Percentiles rank a stretch among this genome's conserved stretches.
Evolutionary conservation across 1,284 basidiomycete species (phyloP).

Genomic region (Heimioporus retisporus): DNA sequence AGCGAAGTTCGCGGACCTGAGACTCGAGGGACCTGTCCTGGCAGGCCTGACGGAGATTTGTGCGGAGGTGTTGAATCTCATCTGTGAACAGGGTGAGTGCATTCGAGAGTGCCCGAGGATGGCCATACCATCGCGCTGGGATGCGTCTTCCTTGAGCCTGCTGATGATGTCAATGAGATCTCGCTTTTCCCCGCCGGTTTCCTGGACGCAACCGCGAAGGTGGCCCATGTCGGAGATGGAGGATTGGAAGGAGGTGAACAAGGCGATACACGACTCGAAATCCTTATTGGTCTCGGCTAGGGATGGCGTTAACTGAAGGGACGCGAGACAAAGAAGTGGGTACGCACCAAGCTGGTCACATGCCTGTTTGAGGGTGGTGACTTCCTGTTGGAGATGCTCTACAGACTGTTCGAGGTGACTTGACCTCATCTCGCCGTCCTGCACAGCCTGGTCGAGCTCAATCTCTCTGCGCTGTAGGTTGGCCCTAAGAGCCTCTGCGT

Average conservation of each 20-base stretch:
- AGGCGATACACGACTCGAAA: constrained; percentile 64
- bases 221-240: constrained; percentile 70
- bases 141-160: constrained; percentile 75
- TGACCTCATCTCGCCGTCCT: constrained; percentile 71
- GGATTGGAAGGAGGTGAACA: constrained; percentile 63
- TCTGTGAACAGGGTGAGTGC: constrained; percentile 51
- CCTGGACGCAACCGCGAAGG: constrained; percentile 69
- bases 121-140: constrained; percentile 71
- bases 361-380: constrained; percentile 64
- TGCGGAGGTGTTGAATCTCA: constrained; percentile 75
- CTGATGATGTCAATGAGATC: constrained; percentile 81
- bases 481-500: constrained; percentile 66
- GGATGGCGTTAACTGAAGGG: constrained; percentile 13
- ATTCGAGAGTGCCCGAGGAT: background rate
- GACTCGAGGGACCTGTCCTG: constrained; percentile 75
- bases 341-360: constrained; percentile 71
- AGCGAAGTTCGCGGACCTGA: constrained; percentile 75
- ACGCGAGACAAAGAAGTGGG: constrained; percentile 7
- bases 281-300: constrained; percentile 62
- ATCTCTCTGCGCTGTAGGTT: constrained; percentile 60
- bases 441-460: constrained; percentile 81
- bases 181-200: constrained; percentile 83
- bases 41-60: constrained; percentile 77
- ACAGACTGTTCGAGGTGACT: constrained; percentile 65
- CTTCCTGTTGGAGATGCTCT: constrained; percentile 63